Percentiles rank a stretch among this genome's conserved stretches.
Conservation (phyloP, 257 asterid species). For the Solanum lycopersicoides region DNA sequence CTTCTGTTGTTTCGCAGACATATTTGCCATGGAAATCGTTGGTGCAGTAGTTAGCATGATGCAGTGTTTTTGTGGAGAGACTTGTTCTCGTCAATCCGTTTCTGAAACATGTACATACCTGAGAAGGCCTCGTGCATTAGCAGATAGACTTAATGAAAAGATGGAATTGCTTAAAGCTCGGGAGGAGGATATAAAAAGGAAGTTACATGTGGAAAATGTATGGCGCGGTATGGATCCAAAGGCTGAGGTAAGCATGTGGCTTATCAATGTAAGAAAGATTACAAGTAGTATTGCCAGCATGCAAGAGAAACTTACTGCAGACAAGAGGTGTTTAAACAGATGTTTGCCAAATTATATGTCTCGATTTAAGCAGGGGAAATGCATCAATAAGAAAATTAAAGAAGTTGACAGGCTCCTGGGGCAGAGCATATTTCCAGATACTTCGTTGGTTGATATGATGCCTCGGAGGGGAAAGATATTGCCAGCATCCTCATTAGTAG, state of each 20-base stretch:
- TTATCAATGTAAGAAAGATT: slow-evolving; percentile 10
- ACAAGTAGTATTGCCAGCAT: not conserved
- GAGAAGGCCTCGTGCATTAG: not conserved
- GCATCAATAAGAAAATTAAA: not conserved
- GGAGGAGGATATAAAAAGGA: slow-evolving; percentile 4
- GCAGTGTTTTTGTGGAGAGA: slow-evolving; percentile 7
- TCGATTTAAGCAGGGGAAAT: slow-evolving; percentile 10
- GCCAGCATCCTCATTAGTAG: slow-evolving; percentile 7
- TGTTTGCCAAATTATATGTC: slow-evolving; percentile 11
- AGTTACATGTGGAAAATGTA: not conserved
- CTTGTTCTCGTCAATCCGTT: not conserved
- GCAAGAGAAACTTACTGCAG: not conserved
- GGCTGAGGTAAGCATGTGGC: slow-evolving; percentile 19
- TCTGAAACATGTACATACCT: slow-evolving; percentile 7
- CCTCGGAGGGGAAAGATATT: slow-evolving; percentile 8
- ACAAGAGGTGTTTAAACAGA: slow-evolving; percentile 1
- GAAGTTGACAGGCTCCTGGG: slow-evolving; percentile 8
- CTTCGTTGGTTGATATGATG: slow-evolving; percentile 1
- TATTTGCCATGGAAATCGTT: slow-evolving; percentile 2
- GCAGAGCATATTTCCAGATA: not conserved
- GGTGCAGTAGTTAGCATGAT: slow-evolving; percentile 6
- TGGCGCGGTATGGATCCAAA: slow-evolving; percentile 8
- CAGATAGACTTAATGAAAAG: slow-evolving; percentile 3
- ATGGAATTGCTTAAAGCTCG: slow-evolving; percentile 10
- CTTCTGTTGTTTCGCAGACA: not conserved